Conservation (phyloP, 1,139 yeast species). For the Taphrina flavorubra region DNA sequence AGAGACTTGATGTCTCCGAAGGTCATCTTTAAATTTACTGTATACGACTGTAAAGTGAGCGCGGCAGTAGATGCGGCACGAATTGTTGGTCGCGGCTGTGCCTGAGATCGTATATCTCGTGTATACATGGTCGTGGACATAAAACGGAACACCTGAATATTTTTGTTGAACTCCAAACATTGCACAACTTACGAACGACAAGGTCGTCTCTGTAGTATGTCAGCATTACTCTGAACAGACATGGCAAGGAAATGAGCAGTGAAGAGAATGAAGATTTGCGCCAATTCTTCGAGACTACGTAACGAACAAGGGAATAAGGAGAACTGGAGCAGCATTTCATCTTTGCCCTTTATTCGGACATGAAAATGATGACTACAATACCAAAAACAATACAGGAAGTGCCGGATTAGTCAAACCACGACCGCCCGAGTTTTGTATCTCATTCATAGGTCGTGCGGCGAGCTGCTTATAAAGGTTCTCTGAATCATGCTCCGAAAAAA, state of each 20-base stretch:
- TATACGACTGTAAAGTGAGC: too few species aligned
- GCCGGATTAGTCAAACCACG: conserved; percentile 34
- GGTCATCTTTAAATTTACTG: not conserved
- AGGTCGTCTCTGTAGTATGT: too few species aligned
- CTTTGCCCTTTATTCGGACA: too few species aligned
- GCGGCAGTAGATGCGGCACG: conserved; percentile 1
- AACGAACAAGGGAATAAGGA: not conserved
- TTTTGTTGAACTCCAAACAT: not conserved
- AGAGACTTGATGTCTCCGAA: not conserved
- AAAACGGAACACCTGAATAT: not conserved
- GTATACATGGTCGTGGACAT: not conserved
- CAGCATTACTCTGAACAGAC: too few species aligned
- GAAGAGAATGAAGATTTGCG: conserved; percentile 8
- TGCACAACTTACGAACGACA: too few species aligned
- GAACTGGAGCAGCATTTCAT: not conserved
- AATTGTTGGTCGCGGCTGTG: conserved; percentile 12
- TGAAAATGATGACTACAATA: conserved; percentile 22
- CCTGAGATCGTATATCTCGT: conserved; percentile 3
- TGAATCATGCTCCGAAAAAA: conserved; percentile 1
- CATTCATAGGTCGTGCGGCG: conserved; percentile 25
- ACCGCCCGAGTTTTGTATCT: conserved; percentile 36
- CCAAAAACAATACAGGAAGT: conserved; percentile 28
- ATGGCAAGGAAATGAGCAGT: not conserved
- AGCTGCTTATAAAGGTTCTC: conserved; percentile 36
- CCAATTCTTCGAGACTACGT: not conserved